Evolutionary conservation across 2,329 filamentous ascomycete species (phyloP), one percentile per base, ranked within the genome.

Genomic region (Sclerotinia subarctica): DNA sequence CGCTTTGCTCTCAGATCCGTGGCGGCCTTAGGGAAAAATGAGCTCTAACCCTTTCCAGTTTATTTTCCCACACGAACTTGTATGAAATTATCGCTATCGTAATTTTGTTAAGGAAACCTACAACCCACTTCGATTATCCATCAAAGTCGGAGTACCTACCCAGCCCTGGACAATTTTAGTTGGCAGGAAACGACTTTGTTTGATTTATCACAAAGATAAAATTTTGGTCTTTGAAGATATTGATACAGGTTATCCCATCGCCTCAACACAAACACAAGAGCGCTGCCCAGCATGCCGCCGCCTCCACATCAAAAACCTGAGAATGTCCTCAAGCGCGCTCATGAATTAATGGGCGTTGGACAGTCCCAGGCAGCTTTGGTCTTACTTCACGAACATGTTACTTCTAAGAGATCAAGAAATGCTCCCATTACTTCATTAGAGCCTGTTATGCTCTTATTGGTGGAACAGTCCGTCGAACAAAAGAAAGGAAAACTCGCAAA

Each of bases 401-500:
- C 93, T 77, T 97, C 93, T 74, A 99, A 99, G 86, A 88, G 95
- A 77, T 97, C 94, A 77, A 92, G 95, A 79, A 98, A 96, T 89
- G 95, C 92, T 77, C 94, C 95, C 76, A 98, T 98, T 85, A 88
- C 90, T 73, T 96, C 94, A 66, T 84, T 99, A 78, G 95, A 99
- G 88, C 95, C 95, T 73, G 94, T 99, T 74, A 98, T 99, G 94
- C 86, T 98, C 81, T 90, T 97, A 74, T 90, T 99, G 78, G 94
- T 99, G 77, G 93, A 98, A 82, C 88, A 98, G 69, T 97, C 92
- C 74, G 95, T 99, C 77, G 94, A 98, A 78, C 89, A 97, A 77
- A 93, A 95, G 83, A 99, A 98, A 83, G 95, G 95, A 76, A 99
- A 99, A 82, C 87, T 95, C 70, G 95, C 94, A 80, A 99, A 99